Evolutionary conservation across 192 early-diverging fungal genomes (phyloP).

Genomic region (Coemansia sp.): DNA sequence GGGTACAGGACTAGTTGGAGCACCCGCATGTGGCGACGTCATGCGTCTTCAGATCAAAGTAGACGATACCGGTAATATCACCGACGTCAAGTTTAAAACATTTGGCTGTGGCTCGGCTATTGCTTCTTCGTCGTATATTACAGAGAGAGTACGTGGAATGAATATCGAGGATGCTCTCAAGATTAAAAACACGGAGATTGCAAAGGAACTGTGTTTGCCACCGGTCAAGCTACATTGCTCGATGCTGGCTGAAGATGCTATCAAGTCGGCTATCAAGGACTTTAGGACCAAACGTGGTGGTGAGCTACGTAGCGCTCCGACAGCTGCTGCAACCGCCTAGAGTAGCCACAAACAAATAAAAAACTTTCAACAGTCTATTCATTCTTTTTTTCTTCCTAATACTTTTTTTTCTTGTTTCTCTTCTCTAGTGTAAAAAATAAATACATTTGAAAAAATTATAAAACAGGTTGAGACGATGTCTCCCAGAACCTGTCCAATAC

Average conservation of each 20-base stretch:
- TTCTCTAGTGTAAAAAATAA: constrained; percentile 2
- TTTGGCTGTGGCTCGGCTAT: constrained; percentile 98
- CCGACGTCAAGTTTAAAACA: constrained; percentile 97
- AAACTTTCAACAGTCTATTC: no score
- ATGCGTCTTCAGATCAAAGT: constrained; percentile 97
- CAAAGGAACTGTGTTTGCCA: constrained; percentile 90
- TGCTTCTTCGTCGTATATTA: constrained; percentile 87
- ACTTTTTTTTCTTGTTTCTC: neutral
- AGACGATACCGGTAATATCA: constrained; percentile 90
- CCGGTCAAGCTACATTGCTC: constrained; percentile 99
- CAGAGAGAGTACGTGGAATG: constrained; percentile 94
- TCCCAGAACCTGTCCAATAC: neutral
- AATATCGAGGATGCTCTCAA: constrained; percentile 84
- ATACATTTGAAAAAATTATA: neutral
- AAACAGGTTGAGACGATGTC: neutral
- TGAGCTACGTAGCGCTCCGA: constrained; percentile 18
- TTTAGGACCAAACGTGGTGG: constrained; percentile 81
- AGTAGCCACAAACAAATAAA: neutral
- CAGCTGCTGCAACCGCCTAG: constrained; percentile 10
- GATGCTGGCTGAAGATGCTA: constrained; percentile 99
- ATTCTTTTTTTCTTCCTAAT: neutral
- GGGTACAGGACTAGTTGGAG: constrained; percentile 94
- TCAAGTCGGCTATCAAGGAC: constrained; percentile 98
- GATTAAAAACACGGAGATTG: constrained; percentile 97
- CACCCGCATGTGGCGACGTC: constrained; percentile 86